phyloP scores from a whole-genome alignment of 78 protist genomes.

The Paratrimastix pyriformis region DNA sequence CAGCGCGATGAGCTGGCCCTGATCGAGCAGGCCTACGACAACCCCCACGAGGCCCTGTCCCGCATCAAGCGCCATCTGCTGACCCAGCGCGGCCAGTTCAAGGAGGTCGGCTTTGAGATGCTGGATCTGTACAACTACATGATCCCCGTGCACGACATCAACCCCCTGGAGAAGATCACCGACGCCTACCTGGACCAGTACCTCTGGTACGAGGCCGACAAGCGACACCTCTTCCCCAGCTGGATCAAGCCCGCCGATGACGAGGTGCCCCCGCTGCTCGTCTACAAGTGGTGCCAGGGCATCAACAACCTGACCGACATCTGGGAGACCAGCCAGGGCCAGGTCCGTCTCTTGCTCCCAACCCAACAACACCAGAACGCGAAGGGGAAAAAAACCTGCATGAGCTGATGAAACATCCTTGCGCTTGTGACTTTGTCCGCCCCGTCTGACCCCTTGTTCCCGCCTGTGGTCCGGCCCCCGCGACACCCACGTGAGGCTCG shows the following conservation, averaged over 20 bases:
- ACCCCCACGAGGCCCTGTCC: conserved; percentile 94
- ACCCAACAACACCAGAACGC: too few relatives aligned
- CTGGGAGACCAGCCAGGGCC: conserved; percentile 90
- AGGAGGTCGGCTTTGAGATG: conserved; percentile 91
- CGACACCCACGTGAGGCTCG: too few relatives aligned
- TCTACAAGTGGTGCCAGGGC: conserved; percentile 98
- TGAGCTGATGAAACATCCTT: too few relatives aligned
- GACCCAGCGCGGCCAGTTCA: conserved; percentile 88
- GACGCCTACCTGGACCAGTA: conserved; percentile 99
- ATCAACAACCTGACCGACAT: conserved; percentile 82
- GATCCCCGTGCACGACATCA: conserved; percentile 92
- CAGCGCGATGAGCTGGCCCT: conserved; percentile 97
- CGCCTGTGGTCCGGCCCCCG: too few relatives aligned
- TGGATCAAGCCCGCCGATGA: conserved; percentile 99
- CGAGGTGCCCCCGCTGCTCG: conserved; percentile 98
- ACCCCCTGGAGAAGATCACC: conserved; percentile 99
- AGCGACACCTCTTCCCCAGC: conserved; percentile 95
- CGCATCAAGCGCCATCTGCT: conserved; percentile 96
- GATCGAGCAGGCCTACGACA: conserved; percentile 98
- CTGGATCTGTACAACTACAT: conserved; percentile 92
- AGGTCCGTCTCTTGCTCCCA: too few relatives aligned
- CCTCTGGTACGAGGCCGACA: conserved; percentile 98
- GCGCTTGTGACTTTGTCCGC: too few relatives aligned
- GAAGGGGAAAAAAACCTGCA: too few relatives aligned
- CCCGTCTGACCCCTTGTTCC: too few relatives aligned